phyloP scores from a whole-genome alignment of 2,329 filamentous ascomycete genomes.

The Raffaelea albimanens region DNA sequence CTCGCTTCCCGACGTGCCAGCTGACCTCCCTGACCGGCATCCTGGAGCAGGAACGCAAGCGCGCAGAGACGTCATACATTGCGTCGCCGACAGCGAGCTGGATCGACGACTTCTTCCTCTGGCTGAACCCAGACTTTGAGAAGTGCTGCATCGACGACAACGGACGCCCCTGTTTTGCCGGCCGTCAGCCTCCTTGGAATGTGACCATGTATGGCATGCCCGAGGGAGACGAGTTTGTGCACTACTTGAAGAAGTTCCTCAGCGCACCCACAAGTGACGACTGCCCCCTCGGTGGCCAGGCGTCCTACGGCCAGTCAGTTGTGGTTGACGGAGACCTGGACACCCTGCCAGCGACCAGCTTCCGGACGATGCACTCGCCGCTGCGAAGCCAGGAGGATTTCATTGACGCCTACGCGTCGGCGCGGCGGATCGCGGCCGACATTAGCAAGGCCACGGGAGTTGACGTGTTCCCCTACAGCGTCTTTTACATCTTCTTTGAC shows the following conservation, averaged over 20 bases:
- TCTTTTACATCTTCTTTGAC: slow-evolving; percentile 99
- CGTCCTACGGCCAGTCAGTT: slow-evolving; percentile 77
- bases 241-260: slow-evolving; percentile 79
- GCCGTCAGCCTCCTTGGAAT: slow-evolving; percentile 76
- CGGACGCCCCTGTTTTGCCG: slow-evolving; percentile 66
- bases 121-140: slow-evolving; percentile 83
- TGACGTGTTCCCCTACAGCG: slow-evolving; percentile 90
- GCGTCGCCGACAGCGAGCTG: slow-evolving; percentile 83
- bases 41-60: slow-evolving; percentile 87
- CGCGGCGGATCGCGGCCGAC: slow-evolving; percentile 74
- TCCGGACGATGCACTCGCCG: slow-evolving; percentile 82
- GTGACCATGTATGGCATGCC: slow-evolving; percentile 86
- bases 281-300: slow-evolving; percentile 81
- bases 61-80: slow-evolving; percentile 79
- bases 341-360: slow-evolving; percentile 75
- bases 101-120: slow-evolving; percentile 94
- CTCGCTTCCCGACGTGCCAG: slow-evolving; percentile 82
- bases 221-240: slow-evolving; percentile 79
- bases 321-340: slow-evolving; percentile 60
- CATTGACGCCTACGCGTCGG: slow-evolving; percentile 80
- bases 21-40: slow-evolving; percentile 77
- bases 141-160: slow-evolving; percentile 61
- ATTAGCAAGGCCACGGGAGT: slow-evolving; percentile 63
- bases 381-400: slow-evolving; percentile 85
- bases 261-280: slow-evolving; percentile 67